These are phyloP conservation scores for Hemisphaericaspora xylanilytica DNA, from an alignment of 1,139 yeast species.

Conservation along the genomic window DNA sequence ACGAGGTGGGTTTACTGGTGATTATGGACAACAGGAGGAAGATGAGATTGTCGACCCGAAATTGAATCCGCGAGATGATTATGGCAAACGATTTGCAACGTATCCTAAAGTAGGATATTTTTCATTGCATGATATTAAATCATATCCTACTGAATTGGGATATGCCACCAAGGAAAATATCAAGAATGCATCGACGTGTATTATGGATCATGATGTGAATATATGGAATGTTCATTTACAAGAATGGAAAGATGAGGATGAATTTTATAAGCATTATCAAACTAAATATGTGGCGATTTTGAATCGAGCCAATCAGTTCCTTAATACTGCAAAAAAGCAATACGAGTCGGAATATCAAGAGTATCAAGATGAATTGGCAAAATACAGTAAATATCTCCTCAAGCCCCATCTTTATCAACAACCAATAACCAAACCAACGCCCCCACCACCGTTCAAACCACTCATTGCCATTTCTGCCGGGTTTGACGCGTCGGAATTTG, in stretches of 20 bases:
- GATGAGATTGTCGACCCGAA: conserved; percentile 34
- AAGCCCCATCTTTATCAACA: conserved; percentile 30
- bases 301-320: conserved; percentile 66
- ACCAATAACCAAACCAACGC: conserved; percentile 27
- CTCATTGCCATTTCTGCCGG: conserved; percentile 78
- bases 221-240: conserved; percentile 86
- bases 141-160: conserved; percentile 82
- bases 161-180: conserved; percentile 71
- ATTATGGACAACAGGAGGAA: conserved; percentile 46
- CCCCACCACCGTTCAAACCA: conserved; percentile 63
- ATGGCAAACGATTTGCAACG: conserved; percentile 52
- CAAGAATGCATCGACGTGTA: conserved; percentile 76
- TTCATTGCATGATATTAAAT: conserved; percentile 81
- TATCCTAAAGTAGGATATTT: conserved; percentile 77
- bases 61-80: conserved; percentile 44
- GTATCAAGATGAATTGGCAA: conserved; percentile 27
- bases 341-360: conserved; percentile 40
- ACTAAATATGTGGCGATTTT: conserved; percentile 61
- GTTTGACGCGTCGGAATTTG: conserved; percentile 85
- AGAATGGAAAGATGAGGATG: conserved; percentile 60
- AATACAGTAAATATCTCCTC: conserved; percentile 27
- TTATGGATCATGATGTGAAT: conserved; percentile 74
- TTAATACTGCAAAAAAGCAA: conserved; percentile 48
- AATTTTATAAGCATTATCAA: conserved; percentile 63
- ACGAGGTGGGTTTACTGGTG: conserved; percentile 60